A percentile compares a stretch with the other conserved stretches of the same genome.
Evolutionary conservation across 78 protist species (phyloP).

Genomic region (Speleostelium caveatum): DNA sequence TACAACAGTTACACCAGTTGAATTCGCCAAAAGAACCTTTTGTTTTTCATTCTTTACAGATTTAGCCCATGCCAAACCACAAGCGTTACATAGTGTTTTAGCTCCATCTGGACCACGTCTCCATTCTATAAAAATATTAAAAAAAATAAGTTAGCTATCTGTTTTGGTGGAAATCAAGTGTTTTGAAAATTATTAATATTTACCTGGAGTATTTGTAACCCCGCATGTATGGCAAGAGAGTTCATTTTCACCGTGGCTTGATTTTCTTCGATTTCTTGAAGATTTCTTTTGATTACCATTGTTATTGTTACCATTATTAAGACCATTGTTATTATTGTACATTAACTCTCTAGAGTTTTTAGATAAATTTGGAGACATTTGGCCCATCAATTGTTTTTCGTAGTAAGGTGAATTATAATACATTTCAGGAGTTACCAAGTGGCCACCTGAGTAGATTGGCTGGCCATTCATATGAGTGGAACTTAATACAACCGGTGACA

Average conservation of each 20-base stretch:
- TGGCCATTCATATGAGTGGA: background rate
- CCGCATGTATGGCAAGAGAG: slow-evolving; percentile 74
- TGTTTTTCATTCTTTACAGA: slow-evolving; percentile 62
- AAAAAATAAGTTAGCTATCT: too few relatives aligned
- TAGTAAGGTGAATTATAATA: background rate
- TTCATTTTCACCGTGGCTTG: slow-evolving; percentile 34
- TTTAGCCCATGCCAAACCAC: slow-evolving; percentile 78
- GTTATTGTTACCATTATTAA: background rate
- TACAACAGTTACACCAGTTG: slow-evolving; percentile 29
- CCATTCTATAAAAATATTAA: too few relatives aligned
- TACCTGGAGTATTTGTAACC: slow-evolving; percentile 70
- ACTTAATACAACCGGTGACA: slow-evolving; percentile 47
- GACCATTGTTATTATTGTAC: background rate
- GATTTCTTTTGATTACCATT: background rate
- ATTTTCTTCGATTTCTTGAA: slow-evolving; percentile 25
- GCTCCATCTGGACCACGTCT: slow-evolving; percentile 73
- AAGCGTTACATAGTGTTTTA: slow-evolving; percentile 67
- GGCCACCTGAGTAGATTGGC: background rate
- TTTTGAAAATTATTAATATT: too few relatives aligned
- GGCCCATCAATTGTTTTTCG: slow-evolving; percentile 6
- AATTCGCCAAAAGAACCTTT: slow-evolving; percentile 41
- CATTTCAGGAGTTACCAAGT: background rate
- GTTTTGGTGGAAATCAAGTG: too few relatives aligned
- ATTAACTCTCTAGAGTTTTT: background rate
- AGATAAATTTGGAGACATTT: background rate